These are phyloP conservation scores for Podila epicladia DNA, from an alignment of 192 early-diverging fungal genomes.

Conservation along the genomic window DNA sequence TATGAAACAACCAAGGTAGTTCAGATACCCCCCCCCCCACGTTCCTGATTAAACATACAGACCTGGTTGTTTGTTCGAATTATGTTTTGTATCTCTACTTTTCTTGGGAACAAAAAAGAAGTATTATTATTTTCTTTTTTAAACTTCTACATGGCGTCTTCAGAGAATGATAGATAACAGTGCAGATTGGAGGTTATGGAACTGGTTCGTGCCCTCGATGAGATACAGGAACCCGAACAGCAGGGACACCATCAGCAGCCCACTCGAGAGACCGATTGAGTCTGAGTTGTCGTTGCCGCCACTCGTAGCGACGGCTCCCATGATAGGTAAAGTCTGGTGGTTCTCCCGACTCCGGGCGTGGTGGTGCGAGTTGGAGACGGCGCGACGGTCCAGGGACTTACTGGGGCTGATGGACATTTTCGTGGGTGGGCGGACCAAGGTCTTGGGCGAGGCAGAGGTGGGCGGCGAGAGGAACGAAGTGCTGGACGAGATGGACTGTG, in stretches of 20 bases:
- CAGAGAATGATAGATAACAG: slow-evolving; percentile 39
- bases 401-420: background rate
- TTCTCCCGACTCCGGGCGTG: background rate
- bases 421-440: background rate
- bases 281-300: slow-evolving; percentile 11
- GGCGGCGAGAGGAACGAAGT: background rate
- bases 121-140: background rate
- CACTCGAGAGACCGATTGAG: slow-evolving; percentile 19
- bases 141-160: slow-evolving; percentile 3
- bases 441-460: slow-evolving; percentile 15
- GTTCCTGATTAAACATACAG: too few species aligned
- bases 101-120: background rate
- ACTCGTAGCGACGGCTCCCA: background rate
- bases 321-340: background rate
- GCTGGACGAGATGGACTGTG: background rate
- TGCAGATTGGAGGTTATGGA: slow-evolving; percentile 21
- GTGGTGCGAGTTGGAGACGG: background rate
- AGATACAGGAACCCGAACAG: slow-evolving; percentile 26
- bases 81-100: background rate
- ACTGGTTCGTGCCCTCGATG: slow-evolving; percentile 24
- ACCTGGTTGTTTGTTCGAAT: too few species aligned
- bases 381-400: background rate
- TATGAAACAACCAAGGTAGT: background rate
- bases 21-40: too few species aligned
- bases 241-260: slow-evolving; percentile 38